Evolutionary conservation across 129 eudicot species (phyloP).

Genomic region (Artemisia annua): DNA sequence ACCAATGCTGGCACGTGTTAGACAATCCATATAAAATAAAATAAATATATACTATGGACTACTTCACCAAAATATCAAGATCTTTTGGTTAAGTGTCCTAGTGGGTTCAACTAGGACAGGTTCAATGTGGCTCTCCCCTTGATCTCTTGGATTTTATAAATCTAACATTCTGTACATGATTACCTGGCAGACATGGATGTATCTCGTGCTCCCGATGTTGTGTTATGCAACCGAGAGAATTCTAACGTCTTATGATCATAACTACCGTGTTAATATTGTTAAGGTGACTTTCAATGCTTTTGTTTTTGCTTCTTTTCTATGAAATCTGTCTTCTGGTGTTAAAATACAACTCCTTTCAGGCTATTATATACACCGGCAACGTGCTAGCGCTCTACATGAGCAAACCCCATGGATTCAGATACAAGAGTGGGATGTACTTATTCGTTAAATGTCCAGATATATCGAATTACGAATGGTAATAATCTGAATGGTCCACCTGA

Average conservation of each 20-base stretch:
- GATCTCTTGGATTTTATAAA: too few relatives aligned
- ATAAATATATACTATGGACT: too few relatives aligned
- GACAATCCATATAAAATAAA: too few relatives aligned
- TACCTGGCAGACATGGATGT: slow-evolving; percentile 91
- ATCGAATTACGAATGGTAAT: slow-evolving; percentile 79
- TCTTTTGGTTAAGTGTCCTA: too few relatives aligned
- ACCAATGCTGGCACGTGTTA: too few relatives aligned
- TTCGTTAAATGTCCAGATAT: slow-evolving; percentile 93
- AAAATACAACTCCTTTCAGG: slow-evolving; percentile 43
- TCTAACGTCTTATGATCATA: slow-evolving; percentile 52
- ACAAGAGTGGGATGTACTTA: slow-evolving; percentile 98
- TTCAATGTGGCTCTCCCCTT: too few relatives aligned
- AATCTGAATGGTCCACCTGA: neutral
- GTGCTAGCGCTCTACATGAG: slow-evolving; percentile 91
- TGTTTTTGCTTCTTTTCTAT: neutral
- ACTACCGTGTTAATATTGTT: slow-evolving; percentile 50
- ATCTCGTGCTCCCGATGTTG: slow-evolving; percentile 65
- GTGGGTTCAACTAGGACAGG: too few relatives aligned
- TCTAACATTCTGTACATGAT: neutral
- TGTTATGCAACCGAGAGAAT: slow-evolving; percentile 69
- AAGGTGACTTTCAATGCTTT: slow-evolving; percentile 48
- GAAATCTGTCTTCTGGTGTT: neutral
- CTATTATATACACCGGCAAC: slow-evolving; percentile 83
- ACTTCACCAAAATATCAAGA: too few relatives aligned
- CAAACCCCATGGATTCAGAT: slow-evolving; percentile 77